These are phyloP conservation scores for Trichoderma citrinoviride DNA, from an alignment of 2,329 filamentous ascomycete species.

Conservation along the genomic window DNA sequence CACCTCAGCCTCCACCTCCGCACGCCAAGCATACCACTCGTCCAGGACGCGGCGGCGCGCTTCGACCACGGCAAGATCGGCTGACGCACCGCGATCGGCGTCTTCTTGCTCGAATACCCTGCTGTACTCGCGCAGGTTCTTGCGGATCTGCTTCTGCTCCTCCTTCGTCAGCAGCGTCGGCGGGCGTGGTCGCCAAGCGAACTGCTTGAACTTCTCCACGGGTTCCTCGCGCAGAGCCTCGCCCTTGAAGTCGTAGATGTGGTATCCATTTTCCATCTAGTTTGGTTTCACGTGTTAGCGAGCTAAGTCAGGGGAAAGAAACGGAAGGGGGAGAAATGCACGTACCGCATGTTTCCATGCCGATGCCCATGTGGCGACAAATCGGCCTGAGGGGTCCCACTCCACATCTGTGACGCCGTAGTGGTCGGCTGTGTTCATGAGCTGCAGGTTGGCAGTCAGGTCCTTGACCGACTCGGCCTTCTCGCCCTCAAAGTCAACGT, in stretches of 20 bases:
- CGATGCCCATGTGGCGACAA: constrained; percentile 88
- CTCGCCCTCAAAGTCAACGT: constrained; percentile 97
- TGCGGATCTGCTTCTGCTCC: constrained; percentile 95
- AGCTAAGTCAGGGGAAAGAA: not conserved
- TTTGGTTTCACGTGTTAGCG: not conserved
- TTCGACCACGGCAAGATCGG: constrained; percentile 91
- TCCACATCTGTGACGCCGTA: constrained; percentile 97
- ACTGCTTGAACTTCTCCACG: constrained; percentile 97
- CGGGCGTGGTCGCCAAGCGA: constrained; percentile 89
- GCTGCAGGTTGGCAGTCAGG: constrained; percentile 86
- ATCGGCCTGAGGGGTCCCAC: constrained; percentile 96
- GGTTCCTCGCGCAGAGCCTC: constrained; percentile 84
- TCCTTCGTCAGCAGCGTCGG: constrained; percentile 90
- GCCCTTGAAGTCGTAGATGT: constrained; percentile 95
- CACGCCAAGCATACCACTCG: constrained; percentile 87
- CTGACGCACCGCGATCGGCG: constrained; percentile 85
- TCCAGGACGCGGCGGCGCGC: constrained; percentile 75
- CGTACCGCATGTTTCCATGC: constrained; percentile 94
- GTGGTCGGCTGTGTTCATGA: constrained; percentile 92
- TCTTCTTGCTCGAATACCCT: constrained; percentile 95
- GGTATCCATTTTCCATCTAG: constrained; percentile 99
- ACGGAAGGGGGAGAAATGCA: constrained; percentile 23
- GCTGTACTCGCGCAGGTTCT: constrained; percentile 96
- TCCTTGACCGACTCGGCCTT: constrained; percentile 93
- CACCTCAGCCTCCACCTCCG: constrained; percentile 68